phyloP scores from a whole-genome alignment of 495 filamentous ascomycete species.

The Diplogelasinospora grovesii region DNA sequence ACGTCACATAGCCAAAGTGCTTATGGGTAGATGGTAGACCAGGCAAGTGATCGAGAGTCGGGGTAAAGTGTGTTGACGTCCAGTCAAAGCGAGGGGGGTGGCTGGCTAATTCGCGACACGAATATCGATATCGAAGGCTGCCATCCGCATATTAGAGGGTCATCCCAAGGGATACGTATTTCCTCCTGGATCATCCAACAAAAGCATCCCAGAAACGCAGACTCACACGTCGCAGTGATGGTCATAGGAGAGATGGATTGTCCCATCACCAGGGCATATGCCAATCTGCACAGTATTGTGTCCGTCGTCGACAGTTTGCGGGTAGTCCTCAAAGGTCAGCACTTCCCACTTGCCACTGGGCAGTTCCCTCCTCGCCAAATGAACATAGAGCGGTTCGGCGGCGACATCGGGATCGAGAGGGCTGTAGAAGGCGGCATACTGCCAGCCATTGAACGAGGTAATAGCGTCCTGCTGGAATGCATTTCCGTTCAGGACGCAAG shows the following conservation, averaged over 20 bases:
- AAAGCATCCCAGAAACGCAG: too few relatives aligned
- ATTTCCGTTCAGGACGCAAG: constrained; percentile 33
- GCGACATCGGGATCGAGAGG: constrained; percentile 12
- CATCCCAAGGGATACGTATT: neutral
- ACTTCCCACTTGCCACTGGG: constrained; percentile 33
- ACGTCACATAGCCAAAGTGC: constrained; percentile 37
- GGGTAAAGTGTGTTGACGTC: constrained; percentile 34
- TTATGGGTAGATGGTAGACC: constrained; percentile 25
- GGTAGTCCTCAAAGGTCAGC: constrained; percentile 39
- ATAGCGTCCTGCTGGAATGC: constrained; percentile 40
- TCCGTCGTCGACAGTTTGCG: constrained; percentile 41
- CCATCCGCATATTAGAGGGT: constrained; percentile 6
- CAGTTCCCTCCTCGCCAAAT: constrained; percentile 36
- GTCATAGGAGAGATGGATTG: constrained; percentile 42
- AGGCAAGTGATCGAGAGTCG: constrained; percentile 31
- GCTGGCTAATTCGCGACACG: constrained; percentile 27
- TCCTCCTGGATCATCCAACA: too few relatives aligned
- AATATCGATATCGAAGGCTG: constrained; percentile 39
- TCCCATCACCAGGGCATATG: constrained; percentile 40
- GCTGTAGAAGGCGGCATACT: constrained; percentile 42
- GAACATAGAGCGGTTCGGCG: constrained; percentile 34
- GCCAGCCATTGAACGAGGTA: constrained; percentile 32
- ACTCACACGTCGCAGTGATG: constrained; percentile 37
- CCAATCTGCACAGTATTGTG: constrained; percentile 47
- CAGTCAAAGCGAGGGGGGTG: constrained; percentile 27